phyloP scores from a whole-genome alignment of 1,284 basidiomycete genomes.

The Malassezia furfur region DNA sequence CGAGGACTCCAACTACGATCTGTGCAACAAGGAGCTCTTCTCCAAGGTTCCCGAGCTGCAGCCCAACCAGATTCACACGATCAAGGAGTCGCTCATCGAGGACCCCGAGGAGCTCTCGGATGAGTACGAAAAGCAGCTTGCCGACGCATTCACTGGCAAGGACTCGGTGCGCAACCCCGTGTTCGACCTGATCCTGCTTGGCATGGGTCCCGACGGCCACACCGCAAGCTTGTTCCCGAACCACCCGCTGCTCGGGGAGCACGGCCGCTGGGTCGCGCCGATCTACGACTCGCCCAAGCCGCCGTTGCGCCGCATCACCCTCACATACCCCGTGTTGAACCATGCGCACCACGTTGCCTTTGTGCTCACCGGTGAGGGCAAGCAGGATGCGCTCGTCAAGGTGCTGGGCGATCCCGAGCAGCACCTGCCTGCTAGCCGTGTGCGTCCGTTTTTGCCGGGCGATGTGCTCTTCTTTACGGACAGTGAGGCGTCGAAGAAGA shows the following conservation, averaged over 20 bases:
- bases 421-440: slow-evolving; percentile 71
- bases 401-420: slow-evolving; percentile 73
- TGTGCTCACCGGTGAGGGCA: slow-evolving; percentile 72
- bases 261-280: slow-evolving; percentile 85
- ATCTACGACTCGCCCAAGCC: slow-evolving; percentile 89
- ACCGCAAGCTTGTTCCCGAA: slow-evolving; percentile 91
- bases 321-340: slow-evolving; percentile 48
- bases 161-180: slow-evolving; percentile 45
- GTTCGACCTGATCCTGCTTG: slow-evolving; percentile 48
- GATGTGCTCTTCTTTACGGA: slow-evolving; percentile 46
- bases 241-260: slow-evolving; percentile 72
- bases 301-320: slow-evolving; percentile 67
- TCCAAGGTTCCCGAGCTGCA: slow-evolving; percentile 70
- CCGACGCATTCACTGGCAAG: slow-evolving; percentile 61
- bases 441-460: slow-evolving; percentile 69
- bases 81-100: slow-evolving; percentile 61
- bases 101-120: slow-evolving; percentile 73
- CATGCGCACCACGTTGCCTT: slow-evolving; percentile 70
- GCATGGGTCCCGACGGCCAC: slow-evolving; percentile 66
- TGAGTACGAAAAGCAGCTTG: slow-evolving; percentile 83
- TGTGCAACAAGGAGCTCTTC: slow-evolving; percentile 70
- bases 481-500: slow-evolving; percentile 32
- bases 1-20: slow-evolving; percentile 78
- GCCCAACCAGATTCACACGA: slow-evolving; percentile 67
- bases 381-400: slow-evolving; percentile 65